Evolutionary conservation across 768 basidiomycete species (phyloP).

Genomic region (Trametes punicea): DNA sequence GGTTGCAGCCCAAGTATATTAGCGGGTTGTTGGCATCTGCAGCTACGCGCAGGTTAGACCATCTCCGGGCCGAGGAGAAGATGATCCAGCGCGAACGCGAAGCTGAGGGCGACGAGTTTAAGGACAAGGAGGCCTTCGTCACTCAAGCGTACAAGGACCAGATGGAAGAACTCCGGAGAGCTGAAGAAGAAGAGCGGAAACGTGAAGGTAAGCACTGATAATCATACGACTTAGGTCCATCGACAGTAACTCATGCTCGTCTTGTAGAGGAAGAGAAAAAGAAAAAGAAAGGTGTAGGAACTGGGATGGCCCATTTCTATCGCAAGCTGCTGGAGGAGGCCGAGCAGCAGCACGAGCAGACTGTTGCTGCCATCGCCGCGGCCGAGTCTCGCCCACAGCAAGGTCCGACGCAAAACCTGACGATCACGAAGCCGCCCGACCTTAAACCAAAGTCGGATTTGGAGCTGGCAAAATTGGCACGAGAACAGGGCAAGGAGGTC

Average conservation of each 20-base stretch:
- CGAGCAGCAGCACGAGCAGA: conserved; percentile 80
- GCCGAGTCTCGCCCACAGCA: conserved; percentile 51
- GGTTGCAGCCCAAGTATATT: conserved; percentile 87
- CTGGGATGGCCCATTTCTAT: conserved; percentile 87
- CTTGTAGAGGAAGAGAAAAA: conserved; percentile 52
- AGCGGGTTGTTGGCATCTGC: conserved; percentile 73
- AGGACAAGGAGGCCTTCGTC: conserved; percentile 95
- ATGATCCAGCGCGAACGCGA: conserved; percentile 93
- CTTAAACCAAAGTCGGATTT: conserved; percentile 63
- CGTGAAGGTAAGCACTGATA: conserved; percentile 65
- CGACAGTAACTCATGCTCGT: background rate
- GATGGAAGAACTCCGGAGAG: conserved; percentile 84
- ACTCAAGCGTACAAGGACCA: conserved; percentile 97
- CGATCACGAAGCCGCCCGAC: conserved; percentile 70
- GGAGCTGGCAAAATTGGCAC: conserved; percentile 68
- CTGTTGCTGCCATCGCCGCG: conserved; percentile 66
- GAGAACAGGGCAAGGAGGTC: conserved; percentile 74
- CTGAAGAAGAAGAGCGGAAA: conserved; percentile 89
- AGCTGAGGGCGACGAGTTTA: conserved; percentile 88
- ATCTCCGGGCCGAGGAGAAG: conserved; percentile 94
- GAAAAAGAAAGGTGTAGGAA: conserved; percentile 50
- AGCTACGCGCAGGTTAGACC: conserved; percentile 83
- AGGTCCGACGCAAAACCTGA: conserved; percentile 61
- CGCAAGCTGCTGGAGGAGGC: conserved; percentile 73
- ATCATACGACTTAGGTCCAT: background rate